phyloP scores from a whole-genome alignment of 2,329 filamentous ascomycete genomes.

The Talaromyces albobiverticillius region DNA sequence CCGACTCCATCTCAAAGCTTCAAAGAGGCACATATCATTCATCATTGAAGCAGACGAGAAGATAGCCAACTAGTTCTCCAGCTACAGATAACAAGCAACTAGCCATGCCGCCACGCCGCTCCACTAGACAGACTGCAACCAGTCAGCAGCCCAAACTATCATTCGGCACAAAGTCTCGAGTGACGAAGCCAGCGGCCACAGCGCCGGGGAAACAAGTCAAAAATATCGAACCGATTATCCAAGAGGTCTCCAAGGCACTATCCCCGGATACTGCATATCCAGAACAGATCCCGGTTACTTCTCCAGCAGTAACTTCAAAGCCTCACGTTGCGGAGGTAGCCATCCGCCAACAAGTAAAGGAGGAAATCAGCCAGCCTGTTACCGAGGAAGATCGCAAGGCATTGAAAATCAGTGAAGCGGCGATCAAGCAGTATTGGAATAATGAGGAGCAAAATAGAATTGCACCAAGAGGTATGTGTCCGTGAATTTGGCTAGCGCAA shows the following conservation, averaged over 20 bases:
- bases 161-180: constrained; percentile 56
- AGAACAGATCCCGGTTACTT: constrained; percentile 25
- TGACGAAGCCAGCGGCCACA: constrained; percentile 55
- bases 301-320: constrained; percentile 24
- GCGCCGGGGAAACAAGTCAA: constrained; percentile 23
- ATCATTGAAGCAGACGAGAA: constrained; percentile 26
- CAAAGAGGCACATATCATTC: too few species aligned
- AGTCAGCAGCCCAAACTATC: constrained; percentile 59
- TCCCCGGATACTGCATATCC: constrained; percentile 24
- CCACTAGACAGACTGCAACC: constrained; percentile 33
- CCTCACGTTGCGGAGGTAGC: constrained; percentile 34
- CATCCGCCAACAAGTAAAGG: constrained; percentile 49
- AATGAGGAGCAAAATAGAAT: constrained; percentile 66
- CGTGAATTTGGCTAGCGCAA: not conserved
- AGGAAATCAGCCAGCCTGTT: constrained; percentile 33
- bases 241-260: constrained; percentile 11
- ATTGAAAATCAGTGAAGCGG: constrained; percentile 61
- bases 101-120: constrained; percentile 43
- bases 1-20: constrained; percentile 16
- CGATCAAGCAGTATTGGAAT: constrained; percentile 76
- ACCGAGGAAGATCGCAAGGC: constrained; percentile 48
- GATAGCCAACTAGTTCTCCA: not conserved
- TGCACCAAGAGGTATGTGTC: constrained; percentile 50
- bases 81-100: constrained; percentile 22
- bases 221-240: constrained; percentile 12